Conservation (phyloP, 352 stramenopile genomes). For the Globisporangium barbulae region DNA sequence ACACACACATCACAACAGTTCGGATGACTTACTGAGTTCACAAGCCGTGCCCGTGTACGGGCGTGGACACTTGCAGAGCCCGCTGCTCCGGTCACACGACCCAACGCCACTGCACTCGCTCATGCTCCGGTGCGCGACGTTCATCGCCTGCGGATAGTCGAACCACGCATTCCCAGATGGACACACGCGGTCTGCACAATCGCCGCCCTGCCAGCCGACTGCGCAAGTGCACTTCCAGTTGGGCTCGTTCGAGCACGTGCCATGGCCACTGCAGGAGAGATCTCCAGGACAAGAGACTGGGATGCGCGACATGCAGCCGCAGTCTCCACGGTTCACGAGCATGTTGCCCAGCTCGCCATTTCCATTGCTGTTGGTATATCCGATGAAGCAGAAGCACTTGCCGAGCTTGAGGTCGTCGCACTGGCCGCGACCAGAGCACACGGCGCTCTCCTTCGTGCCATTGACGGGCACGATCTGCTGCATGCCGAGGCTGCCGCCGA, state of each 20-base stretch:
- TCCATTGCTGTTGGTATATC: slow-evolving; percentile 67
- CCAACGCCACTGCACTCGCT: slow-evolving; percentile 67
- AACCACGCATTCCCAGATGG: slow-evolving; percentile 59
- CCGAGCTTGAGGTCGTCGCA: slow-evolving; percentile 62
- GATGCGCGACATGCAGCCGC: slow-evolving; percentile 51
- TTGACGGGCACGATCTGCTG: slow-evolving; percentile 37
- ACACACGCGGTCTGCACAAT: slow-evolving; percentile 76
- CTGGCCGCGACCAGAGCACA: slow-evolving; percentile 61
- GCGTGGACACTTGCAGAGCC: slow-evolving; percentile 62
- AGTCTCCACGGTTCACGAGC: slow-evolving; percentile 61
- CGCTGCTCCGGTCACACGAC: slow-evolving; percentile 64
- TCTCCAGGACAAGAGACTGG: slow-evolving; percentile 64
- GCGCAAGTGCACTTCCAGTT: slow-evolving; percentile 65
- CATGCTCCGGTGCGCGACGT: slow-evolving; percentile 46
- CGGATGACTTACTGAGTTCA: slow-evolving; percentile 50
- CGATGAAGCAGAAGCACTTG: slow-evolving; percentile 53
- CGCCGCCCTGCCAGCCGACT: slow-evolving; percentile 65
- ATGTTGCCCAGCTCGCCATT: slow-evolving; percentile 42
- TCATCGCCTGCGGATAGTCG: slow-evolving; percentile 47
- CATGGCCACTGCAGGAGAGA: slow-evolving; percentile 73
- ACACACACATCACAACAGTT: background rate
- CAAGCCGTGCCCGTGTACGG: slow-evolving; percentile 68
- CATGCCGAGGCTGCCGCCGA: slow-evolving; percentile 21
- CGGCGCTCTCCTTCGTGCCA: slow-evolving; percentile 64
- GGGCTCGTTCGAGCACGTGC: slow-evolving; percentile 52